Conservation (phyloP, 2,329 filamentous ascomycete species). For the Colletotrichum cuscutae region DNA sequence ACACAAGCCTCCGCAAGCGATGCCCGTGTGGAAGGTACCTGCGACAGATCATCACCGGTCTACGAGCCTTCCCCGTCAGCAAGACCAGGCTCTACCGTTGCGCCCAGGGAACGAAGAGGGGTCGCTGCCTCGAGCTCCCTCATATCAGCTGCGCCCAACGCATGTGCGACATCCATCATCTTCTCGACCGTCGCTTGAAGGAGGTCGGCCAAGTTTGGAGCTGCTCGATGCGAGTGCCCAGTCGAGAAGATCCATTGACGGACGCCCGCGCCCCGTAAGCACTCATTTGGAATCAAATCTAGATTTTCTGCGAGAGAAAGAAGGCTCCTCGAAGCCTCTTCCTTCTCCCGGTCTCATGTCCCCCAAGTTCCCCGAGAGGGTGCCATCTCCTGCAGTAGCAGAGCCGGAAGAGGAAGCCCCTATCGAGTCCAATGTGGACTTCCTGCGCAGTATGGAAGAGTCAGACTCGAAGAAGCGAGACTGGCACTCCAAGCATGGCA, state of each 20-base stretch:
- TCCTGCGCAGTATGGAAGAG: slow-evolving; percentile 80
- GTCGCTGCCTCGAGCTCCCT: slow-evolving; percentile 36
- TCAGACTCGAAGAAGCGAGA: slow-evolving; percentile 67
- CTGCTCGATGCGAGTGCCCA: slow-evolving; percentile 66
- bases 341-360: slow-evolving; percentile 48
- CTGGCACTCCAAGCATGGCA: slow-evolving; percentile 67
- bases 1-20: slow-evolving; percentile 54
- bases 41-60: slow-evolving; percentile 41
- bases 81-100: slow-evolving; percentile 32
- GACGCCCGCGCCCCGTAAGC: slow-evolving; percentile 78
- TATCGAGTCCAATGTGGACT: slow-evolving; percentile 85
- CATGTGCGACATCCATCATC: slow-evolving; percentile 56
- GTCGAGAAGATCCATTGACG: slow-evolving; percentile 55
- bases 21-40: slow-evolving; percentile 35
- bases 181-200: slow-evolving; percentile 77
- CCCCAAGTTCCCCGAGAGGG: slow-evolving; percentile 48
- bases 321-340: slow-evolving; percentile 61
- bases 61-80: slow-evolving; percentile 41
- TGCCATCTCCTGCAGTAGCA: slow-evolving; percentile 52
- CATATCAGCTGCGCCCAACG: slow-evolving; percentile 40
- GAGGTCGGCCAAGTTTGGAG: slow-evolving; percentile 73
- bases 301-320: slow-evolving; percentile 83
- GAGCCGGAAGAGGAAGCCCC: slow-evolving; percentile 67
- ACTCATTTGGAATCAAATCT: slow-evolving; percentile 85
- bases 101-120: slow-evolving; percentile 37